Percentiles rank a stretch among this genome's conserved stretches.
Evolutionary conservation across 2,329 filamentous ascomycete genomes (phyloP).

Genomic region (Hymenoscyphus scutula): DNA sequence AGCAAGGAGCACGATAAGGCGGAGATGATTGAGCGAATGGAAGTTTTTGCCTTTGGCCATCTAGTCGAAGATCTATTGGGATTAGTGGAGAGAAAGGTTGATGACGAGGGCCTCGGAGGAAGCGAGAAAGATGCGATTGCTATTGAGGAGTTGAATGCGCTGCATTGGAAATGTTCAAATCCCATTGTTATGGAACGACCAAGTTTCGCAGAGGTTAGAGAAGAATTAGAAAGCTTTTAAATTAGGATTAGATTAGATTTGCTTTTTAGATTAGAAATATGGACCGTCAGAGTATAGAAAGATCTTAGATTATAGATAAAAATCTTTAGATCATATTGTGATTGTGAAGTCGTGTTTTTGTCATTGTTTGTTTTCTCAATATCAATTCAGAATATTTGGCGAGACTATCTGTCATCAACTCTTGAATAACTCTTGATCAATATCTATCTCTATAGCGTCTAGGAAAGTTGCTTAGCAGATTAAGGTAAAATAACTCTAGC

Average conservation of each 20-base stretch:
- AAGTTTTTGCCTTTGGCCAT: constrained; percentile 48
- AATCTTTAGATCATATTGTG: neutral
- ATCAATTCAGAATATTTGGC: too few species aligned
- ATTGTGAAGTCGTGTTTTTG: neutral
- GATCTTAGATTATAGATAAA: neutral
- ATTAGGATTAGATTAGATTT: constrained; percentile 6
- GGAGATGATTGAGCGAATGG: constrained; percentile 42
- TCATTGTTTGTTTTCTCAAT: too few species aligned
- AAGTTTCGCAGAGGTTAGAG: constrained; percentile 28
- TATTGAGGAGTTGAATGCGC: constrained; percentile 29
- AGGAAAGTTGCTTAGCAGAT: too few species aligned
- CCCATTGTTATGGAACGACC: constrained; percentile 33
- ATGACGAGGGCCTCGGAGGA: constrained; percentile 20
- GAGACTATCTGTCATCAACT: too few species aligned
- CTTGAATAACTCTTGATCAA: too few species aligned
- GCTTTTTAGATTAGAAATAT: neutral
- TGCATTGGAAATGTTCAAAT: constrained; percentile 34
- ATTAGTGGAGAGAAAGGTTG: constrained; percentile 33
- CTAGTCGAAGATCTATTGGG: constrained; percentile 46
- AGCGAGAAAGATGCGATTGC: constrained; percentile 31
- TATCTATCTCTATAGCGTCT: too few species aligned
- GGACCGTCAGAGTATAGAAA: neutral
- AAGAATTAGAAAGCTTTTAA: constrained; percentile 25
- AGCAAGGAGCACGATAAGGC: constrained; percentile 26
- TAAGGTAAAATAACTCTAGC: too few species aligned